phyloP scores from a whole-genome alignment of 495 filamentous ascomycete genomes.

The Neurospora discreta region DNA sequence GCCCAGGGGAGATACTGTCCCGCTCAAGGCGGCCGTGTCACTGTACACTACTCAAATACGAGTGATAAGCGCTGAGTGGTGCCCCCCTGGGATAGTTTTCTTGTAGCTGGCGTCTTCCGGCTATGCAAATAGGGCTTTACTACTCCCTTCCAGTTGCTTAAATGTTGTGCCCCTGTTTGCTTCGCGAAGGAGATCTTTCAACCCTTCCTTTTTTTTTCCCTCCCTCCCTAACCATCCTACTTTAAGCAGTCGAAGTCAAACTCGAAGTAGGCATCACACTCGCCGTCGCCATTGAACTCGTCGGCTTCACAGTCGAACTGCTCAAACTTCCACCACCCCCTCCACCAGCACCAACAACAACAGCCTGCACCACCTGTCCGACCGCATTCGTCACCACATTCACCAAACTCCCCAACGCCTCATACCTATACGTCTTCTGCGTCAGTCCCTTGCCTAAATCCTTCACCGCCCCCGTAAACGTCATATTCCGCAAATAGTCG shows the following conservation, averaged over 20 bases:
- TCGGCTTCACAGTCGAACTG: constrained; percentile 2
- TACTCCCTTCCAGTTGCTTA: no score
- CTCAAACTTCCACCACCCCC: neutral
- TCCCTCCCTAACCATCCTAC: no score
- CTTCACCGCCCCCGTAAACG: constrained; percentile 34
- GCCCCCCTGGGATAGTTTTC: no score
- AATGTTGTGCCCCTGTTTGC: no score
- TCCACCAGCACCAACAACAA: constrained; percentile 26
- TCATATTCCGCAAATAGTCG: constrained; percentile 46
- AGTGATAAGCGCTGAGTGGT: no score
- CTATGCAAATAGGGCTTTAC: no score
- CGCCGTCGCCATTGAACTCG: neutral
- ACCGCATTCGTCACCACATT: constrained; percentile 45
- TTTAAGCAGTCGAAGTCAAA: neutral
- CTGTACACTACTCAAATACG: no score
- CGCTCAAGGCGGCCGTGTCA: no score
- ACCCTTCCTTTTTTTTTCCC: no score
- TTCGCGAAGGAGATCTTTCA: no score
- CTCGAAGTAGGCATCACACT: neutral
- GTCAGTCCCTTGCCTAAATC: constrained; percentile 35
- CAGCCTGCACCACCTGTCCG: constrained; percentile 46
- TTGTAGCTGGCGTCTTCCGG: no score
- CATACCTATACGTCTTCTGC: constrained; percentile 43
- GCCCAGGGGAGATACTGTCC: no score
- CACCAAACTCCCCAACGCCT: constrained; percentile 41